Conservation (phyloP, 768 basidiomycete species). For the Mycena galopus region DNA sequence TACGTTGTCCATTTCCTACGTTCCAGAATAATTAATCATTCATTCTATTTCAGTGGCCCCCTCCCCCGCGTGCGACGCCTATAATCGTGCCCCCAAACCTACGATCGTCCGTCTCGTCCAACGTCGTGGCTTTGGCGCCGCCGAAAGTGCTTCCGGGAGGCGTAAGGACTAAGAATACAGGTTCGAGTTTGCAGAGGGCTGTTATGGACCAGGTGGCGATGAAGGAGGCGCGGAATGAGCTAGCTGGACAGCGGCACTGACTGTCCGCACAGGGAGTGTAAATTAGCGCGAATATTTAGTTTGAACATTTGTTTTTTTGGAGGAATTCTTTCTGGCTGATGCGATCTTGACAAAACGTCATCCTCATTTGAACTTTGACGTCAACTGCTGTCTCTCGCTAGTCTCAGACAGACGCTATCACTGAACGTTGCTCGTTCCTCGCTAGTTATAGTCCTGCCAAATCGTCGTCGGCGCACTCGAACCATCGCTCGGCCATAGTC, state of each 20-base stretch:
- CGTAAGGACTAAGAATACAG: slow-evolving; percentile 55
- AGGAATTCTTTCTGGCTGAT: background rate
- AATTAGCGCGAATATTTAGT: background rate
- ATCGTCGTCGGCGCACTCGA: too few species aligned
- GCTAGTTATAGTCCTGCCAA: too few species aligned
- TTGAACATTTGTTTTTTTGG: background rate
- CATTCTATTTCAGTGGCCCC: slow-evolving; percentile 74
- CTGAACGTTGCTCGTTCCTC: too few species aligned
- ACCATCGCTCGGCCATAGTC: too few species aligned
- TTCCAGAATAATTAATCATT: background rate
- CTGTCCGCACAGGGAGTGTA: background rate
- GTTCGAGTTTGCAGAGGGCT: slow-evolving; percentile 78
- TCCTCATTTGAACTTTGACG: background rate
- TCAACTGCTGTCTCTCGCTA: too few species aligned
- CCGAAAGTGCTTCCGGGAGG: slow-evolving; percentile 26
- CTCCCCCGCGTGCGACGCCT: slow-evolving; percentile 82
- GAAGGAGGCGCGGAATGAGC: slow-evolving; percentile 74
- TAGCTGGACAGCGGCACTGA: slow-evolving; percentile 33
- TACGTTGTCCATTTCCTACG: slow-evolving; percentile 55
- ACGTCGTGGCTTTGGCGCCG: slow-evolving; percentile 31
- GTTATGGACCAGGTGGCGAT: slow-evolving; percentile 84
- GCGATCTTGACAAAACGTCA: background rate
- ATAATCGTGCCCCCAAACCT: slow-evolving; percentile 83
- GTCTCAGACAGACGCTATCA: too few species aligned
- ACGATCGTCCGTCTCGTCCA: slow-evolving; percentile 39